Percentiles rank a stretch among this genome's conserved stretches.
Evolutionary conservation across 257 asterid genomes (phyloP).

Genomic region (Scutellaria galericulata): DNA sequence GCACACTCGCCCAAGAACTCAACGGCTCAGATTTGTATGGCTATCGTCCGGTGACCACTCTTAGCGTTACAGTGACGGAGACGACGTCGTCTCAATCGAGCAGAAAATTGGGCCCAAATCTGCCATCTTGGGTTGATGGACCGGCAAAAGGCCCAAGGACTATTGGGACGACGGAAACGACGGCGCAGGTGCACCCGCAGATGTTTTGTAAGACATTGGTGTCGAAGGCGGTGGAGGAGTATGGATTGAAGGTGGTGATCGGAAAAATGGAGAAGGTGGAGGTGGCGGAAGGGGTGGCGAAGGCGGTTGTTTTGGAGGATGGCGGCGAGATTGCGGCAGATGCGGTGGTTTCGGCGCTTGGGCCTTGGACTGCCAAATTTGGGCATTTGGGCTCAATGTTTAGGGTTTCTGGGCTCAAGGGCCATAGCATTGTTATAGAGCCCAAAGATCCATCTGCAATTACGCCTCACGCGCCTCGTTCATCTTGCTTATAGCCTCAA

Average conservation of each 20-base stretch:
- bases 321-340: conserved; percentile 65
- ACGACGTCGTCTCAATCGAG: conserved; percentile 39
- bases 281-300: conserved; percentile 61
- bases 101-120: conserved; percentile 33
- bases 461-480: conserved; percentile 79
- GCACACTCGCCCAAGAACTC: conserved; percentile 73
- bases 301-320: conserved; percentile 64
- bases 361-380: conserved; percentile 84
- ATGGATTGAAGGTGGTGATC: conserved; percentile 66
- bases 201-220: conserved; percentile 63
- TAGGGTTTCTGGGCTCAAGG: conserved; percentile 66
- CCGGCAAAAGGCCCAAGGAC: conserved; percentile 61
- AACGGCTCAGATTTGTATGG: conserved; percentile 77
- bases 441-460: conserved; percentile 56
- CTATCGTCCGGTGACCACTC: conserved; percentile 73
- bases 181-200: conserved; percentile 92
- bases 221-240: conserved; percentile 68
- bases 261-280: conserved; percentile 68
- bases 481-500: conserved; percentile 71
- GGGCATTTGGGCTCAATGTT: conserved; percentile 56
- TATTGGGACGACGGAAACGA: conserved; percentile 73
- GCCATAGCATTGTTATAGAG: conserved; percentile 79
- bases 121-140: conserved; percentile 86
- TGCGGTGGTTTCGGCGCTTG: conserved; percentile 80
- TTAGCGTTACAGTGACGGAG: conserved; percentile 64